These are phyloP conservation scores for Cyclotella sp. DNA, from an alignment of 108 stramenopile species.

Conservation along the genomic window DNA sequence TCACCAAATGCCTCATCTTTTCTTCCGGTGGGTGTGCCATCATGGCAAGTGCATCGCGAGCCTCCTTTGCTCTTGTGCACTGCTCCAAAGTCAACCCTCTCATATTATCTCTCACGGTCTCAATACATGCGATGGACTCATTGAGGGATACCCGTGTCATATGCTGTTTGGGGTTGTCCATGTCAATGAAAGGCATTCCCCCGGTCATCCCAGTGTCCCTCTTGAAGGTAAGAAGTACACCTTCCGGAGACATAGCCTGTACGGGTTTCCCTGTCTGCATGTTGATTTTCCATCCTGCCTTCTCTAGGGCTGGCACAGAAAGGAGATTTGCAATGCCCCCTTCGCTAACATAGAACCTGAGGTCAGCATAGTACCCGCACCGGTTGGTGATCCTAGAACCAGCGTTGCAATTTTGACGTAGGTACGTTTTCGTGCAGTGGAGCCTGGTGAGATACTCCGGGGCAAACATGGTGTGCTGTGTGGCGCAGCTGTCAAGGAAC, in stretches of 20 bases:
- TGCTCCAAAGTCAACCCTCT: neutral
- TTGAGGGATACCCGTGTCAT: neutral
- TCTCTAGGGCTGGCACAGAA: too few relatives aligned
- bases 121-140: neutral
- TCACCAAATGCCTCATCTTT: neutral
- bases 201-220: neutral
- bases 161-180: neutral
- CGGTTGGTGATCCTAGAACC: neutral
- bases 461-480: neutral
- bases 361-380: neutral
- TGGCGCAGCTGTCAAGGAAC: conserved; percentile 17
- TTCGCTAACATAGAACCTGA: conserved; percentile 4
- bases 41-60: neutral
- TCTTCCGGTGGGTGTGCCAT: neutral
- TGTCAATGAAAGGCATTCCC: conserved; percentile 3
- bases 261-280: neutral
- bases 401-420: conserved; percentile 12
- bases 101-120: neutral
- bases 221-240: neutral
- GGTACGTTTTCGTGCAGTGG: neutral
- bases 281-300: conserved; percentile 4
- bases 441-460: neutral
- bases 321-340: too few relatives aligned
- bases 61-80: neutral
- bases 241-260: neutral